These are phyloP conservation scores for Coniochaeta sp. DNA, from an alignment of 2,329 filamentous ascomycete species.

Conservation along the genomic window DNA sequence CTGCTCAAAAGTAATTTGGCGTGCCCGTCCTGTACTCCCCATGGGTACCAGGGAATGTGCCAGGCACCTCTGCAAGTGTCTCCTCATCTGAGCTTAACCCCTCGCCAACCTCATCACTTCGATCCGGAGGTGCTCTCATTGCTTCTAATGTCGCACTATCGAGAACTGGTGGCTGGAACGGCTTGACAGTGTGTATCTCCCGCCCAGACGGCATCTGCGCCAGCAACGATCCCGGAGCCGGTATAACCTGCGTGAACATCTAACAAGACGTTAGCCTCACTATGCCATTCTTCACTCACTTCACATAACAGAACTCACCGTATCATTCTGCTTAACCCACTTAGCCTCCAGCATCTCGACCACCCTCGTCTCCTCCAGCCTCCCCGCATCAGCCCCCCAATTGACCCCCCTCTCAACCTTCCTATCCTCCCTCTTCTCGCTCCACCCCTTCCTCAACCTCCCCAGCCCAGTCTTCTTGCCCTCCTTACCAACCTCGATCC, in stretches of 20 bases:
- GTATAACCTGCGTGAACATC: slow-evolving; percentile 75
- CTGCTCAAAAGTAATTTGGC: slow-evolving; percentile 24
- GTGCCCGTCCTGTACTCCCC: slow-evolving; percentile 30
- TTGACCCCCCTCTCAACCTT: slow-evolving; percentile 64
- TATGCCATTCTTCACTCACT: background rate
- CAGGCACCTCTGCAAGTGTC: slow-evolving; percentile 23
- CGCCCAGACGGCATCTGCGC: slow-evolving; percentile 79
- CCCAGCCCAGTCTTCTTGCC: slow-evolving; percentile 49
- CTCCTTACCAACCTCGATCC: slow-evolving; percentile 44
- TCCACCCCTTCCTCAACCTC: slow-evolving; percentile 65
- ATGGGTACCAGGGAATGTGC: slow-evolving; percentile 42
- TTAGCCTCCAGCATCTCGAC: slow-evolving; percentile 81
- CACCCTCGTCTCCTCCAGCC: slow-evolving; percentile 75
- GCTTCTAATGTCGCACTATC: slow-evolving; percentile 56
- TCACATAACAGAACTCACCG: slow-evolving; percentile 43
- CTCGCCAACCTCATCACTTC: slow-evolving; percentile 30
- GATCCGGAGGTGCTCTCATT: slow-evolving; percentile 48
- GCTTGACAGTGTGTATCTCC: slow-evolving; percentile 69
- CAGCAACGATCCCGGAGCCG: slow-evolving; percentile 62
- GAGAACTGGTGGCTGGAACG: slow-evolving; percentile 58
- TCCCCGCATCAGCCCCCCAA: slow-evolving; percentile 81
- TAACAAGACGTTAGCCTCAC: slow-evolving; percentile 21
- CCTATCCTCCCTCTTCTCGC: slow-evolving; percentile 71
- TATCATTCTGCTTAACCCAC: slow-evolving; percentile 91
- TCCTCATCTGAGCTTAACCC: slow-evolving; percentile 39